Conservation (phyloP, 2,329 filamentous ascomycete species). For the Monilinia fructigena region DNA sequence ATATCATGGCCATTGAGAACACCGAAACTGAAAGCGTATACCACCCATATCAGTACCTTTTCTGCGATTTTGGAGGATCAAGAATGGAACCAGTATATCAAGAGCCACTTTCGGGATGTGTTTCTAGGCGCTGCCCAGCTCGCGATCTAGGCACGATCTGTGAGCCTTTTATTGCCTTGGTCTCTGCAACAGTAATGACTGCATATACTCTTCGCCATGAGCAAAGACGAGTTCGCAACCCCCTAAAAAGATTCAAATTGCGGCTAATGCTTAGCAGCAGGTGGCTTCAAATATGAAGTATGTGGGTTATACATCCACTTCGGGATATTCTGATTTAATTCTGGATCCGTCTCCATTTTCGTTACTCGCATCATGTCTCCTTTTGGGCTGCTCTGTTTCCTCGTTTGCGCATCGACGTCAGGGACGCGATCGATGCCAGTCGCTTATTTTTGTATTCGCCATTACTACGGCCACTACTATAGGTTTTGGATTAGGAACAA, state of each 20-base stretch:
- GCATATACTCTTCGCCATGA: constrained; percentile 36
- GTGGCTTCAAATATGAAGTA: background rate
- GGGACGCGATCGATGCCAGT: constrained; percentile 39
- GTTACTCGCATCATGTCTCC: constrained; percentile 41
- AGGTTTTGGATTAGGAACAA: constrained; percentile 35
- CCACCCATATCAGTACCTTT: background rate
- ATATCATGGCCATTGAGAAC: background rate
- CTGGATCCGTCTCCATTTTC: constrained; percentile 40
- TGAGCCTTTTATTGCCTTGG: constrained; percentile 31
- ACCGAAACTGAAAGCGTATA: background rate
- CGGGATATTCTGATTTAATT: constrained; percentile 30
- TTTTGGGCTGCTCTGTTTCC: constrained; percentile 42
- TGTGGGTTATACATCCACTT: constrained; percentile 22
- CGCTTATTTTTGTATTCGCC: constrained; percentile 38
- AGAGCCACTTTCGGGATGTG: background rate
- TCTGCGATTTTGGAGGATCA: background rate
- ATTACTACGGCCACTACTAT: constrained; percentile 33
- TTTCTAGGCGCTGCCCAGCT: constrained; percentile 21
- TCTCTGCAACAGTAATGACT: constrained; percentile 32
- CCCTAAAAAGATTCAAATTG: background rate
- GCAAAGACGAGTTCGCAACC: constrained; percentile 24
- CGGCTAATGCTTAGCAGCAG: constrained; percentile 3
- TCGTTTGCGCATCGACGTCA: constrained; percentile 42
- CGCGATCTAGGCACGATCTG: constrained; percentile 29
- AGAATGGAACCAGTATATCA: background rate